phyloP scores from a whole-genome alignment of 2,329 filamentous ascomycete genomes.

The Mollisia scopiformis region DNA sequence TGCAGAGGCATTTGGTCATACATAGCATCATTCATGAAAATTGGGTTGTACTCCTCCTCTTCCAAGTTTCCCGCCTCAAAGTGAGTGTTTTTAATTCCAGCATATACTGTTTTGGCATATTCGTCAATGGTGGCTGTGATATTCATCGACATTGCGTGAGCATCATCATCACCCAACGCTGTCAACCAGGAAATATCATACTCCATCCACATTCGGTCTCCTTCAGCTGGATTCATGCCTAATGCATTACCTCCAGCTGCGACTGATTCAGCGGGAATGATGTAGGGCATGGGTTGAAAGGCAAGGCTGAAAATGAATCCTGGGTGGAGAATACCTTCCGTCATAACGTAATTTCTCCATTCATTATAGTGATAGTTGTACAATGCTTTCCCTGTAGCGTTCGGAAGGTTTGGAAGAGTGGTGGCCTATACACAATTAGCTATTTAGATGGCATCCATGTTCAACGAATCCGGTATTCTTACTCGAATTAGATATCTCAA shows the following conservation, averaged over 20 bases:
- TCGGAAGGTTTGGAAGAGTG: background rate
- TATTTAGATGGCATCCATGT: background rate
- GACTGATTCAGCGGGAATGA: background rate
- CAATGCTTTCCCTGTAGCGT: background rate
- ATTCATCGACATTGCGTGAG: background rate
- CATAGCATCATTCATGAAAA: background rate
- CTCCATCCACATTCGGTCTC: background rate
- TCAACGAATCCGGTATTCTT: background rate
- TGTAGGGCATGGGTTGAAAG: background rate
- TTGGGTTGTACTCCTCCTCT: background rate
- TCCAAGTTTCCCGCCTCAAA: background rate
- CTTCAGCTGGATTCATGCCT: background rate
- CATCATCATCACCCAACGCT: background rate
- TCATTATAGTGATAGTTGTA: background rate
- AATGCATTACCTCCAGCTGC: background rate
- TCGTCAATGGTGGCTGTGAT: background rate
- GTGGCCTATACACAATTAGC: background rate
- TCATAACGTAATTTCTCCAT: background rate
- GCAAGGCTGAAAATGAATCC: background rate
- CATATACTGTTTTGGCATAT: background rate
- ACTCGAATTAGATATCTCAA: background rate
- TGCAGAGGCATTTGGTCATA: background rate
- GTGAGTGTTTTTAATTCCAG: background rate
- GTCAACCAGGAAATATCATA: background rate
- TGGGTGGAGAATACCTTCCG: background rate